Conservation (phyloP, 139 green algal genomes). For the Mychonastes homosphaera region DNA sequence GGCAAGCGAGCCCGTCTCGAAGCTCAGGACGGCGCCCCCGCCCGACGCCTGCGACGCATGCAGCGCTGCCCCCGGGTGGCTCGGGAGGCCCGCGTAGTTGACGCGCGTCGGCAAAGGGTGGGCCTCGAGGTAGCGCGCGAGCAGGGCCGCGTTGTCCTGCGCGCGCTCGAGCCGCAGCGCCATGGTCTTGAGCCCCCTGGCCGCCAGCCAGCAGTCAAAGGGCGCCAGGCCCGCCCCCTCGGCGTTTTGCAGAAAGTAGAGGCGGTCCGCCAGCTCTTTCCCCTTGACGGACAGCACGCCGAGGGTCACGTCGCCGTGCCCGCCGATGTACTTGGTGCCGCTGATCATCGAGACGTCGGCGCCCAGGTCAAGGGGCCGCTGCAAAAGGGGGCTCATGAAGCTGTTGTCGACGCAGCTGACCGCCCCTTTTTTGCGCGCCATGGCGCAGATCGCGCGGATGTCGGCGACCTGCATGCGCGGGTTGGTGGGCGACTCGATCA, state of each 20-base stretch:
- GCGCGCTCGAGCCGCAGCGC: slow-evolving; percentile 83
- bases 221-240: slow-evolving; percentile 77
- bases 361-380: slow-evolving; percentile 48
- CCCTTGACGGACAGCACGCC: slow-evolving; percentile 80
- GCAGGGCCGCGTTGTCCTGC: slow-evolving; percentile 42
- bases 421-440: slow-evolving; percentile 66
- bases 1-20: slow-evolving; percentile 65
- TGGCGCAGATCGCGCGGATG: slow-evolving; percentile 56
- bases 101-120: slow-evolving; percentile 78
- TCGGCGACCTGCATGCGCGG: slow-evolving; percentile 94
- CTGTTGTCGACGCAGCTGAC: slow-evolving; percentile 91
- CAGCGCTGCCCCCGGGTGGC: slow-evolving; percentile 41
- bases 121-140: slow-evolving; percentile 68
- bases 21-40: slow-evolving; percentile 71
- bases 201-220: slow-evolving; percentile 93
- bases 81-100: slow-evolving; percentile 77
- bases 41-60: slow-evolving; percentile 50
- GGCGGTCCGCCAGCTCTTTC: slow-evolving; percentile 54
- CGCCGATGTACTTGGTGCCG: slow-evolving; percentile 92
- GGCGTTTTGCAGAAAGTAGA: slow-evolving; percentile 91
- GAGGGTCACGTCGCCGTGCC: slow-evolving; percentile 88
- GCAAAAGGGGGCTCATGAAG: slow-evolving; percentile 86
- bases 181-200: slow-evolving; percentile 97
- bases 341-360: slow-evolving; percentile 97
- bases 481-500: slow-evolving; percentile 98